phyloP scores from a whole-genome alignment of 345 rosid genomes.

The Garcia nutans region DNA sequence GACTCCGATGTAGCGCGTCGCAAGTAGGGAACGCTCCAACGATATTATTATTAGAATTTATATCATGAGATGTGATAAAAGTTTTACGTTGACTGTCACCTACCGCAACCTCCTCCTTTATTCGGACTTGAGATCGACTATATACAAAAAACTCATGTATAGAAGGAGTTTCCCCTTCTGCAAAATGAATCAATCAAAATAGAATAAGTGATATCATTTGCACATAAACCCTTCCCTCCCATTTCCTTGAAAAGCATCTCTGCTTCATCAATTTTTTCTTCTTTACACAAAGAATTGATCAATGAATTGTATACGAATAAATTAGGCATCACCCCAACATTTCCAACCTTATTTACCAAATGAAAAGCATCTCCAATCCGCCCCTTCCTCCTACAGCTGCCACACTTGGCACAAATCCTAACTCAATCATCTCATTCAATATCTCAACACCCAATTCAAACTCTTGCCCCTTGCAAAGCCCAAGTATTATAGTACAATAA shows the following conservation, averaged over 20 bases:
- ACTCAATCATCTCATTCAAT: conserved; percentile 66
- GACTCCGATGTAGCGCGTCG: no score
- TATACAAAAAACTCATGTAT: no score
- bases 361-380: conserved; percentile 50
- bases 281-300: conserved; percentile 70
- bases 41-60: no score
- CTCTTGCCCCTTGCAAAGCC: conserved; percentile 64
- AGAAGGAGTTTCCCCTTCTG: no score
- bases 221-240: conserved; percentile 41
- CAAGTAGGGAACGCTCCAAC: no score
- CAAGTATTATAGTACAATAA: conserved; percentile 65
- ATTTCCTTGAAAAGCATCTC: conserved; percentile 59
- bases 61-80: no score
- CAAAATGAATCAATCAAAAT: conserved; percentile 78
- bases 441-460: conserved; percentile 49
- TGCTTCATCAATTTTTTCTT: conserved; percentile 56
- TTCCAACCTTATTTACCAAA: conserved; percentile 51
- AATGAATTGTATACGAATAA: conserved; percentile 72
- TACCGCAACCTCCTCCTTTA: no score
- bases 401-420: conserved; percentile 62
- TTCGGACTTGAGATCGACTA: no score
- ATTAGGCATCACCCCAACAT: conserved; percentile 52
- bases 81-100: no score
- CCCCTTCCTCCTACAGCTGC: conserved; percentile 71
- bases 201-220: conserved; percentile 66